Evolutionary conservation across 2,329 filamentous ascomycete species (phyloP).

Genomic region (Aspergillus fijiensis): DNA sequence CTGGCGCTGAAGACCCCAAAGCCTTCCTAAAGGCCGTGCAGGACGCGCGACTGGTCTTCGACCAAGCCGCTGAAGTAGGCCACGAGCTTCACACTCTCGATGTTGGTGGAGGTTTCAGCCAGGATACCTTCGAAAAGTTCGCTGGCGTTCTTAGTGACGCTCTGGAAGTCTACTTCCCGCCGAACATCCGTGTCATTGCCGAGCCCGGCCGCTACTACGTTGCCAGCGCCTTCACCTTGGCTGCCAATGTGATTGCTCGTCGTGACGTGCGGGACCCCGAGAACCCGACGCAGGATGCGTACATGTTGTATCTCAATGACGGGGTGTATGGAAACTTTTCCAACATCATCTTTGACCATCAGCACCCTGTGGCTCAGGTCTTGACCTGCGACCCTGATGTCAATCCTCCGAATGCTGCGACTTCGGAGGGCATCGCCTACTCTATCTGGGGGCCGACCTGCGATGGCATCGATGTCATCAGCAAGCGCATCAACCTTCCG

Average conservation of each 20-base stretch:
- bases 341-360: slow-evolving; percentile 99
- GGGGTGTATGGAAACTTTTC: slow-evolving; percentile 98
- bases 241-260: slow-evolving; percentile 92
- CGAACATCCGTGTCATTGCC: slow-evolving; percentile 80
- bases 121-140: slow-evolving; percentile 89
- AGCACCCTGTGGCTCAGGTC: slow-evolving; percentile 82
- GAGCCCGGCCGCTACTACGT: slow-evolving; percentile 98
- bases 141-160: slow-evolving; percentile 75
- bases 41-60: slow-evolving; percentile 85
- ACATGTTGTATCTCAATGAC: slow-evolving; percentile 98
- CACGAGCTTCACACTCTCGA: slow-evolving; percentile 85
- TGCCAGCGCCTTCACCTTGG: slow-evolving; percentile 86
- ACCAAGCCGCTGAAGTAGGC: slow-evolving; percentile 74
- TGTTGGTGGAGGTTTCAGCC: slow-evolving; percentile 88
- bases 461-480: slow-evolving; percentile 95
- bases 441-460: slow-evolving; percentile 98
- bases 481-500: slow-evolving; percentile 73
- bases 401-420: slow-evolving; percentile 43
- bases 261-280: slow-evolving; percentile 77
- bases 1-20: slow-evolving; percentile 87
- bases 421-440: slow-evolving; percentile 67
- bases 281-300: slow-evolving; percentile 53
- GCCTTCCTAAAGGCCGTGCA: slow-evolving; percentile 88
- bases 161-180: slow-evolving; percentile 84
- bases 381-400: slow-evolving; percentile 66